phyloP scores from a whole-genome alignment of 2,329 filamentous ascomycete genomes.

The Thielaviopsis ethacetica region DNA sequence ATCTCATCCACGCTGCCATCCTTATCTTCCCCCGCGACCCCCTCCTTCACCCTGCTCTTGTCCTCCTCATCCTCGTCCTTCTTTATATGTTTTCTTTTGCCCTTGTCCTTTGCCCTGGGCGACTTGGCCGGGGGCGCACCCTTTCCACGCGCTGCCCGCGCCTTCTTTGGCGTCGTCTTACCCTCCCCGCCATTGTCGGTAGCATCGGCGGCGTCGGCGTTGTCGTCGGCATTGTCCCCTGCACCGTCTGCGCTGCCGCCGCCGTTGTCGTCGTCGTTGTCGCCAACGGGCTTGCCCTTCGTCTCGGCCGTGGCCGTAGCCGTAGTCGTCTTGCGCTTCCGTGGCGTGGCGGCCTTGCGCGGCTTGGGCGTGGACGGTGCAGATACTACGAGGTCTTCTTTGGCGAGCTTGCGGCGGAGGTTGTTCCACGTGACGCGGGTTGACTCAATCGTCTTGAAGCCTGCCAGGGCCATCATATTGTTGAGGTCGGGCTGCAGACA shows the following conservation, averaged over 20 bases:
- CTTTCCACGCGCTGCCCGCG: too few species aligned
- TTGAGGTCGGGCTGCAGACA: background rate
- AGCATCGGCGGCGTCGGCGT: background rate
- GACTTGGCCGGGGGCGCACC: background rate
- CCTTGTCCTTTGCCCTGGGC: slow-evolving; percentile 4
- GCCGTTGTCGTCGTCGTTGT: background rate
- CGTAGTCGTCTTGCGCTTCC: background rate
- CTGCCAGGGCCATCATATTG: background rate
- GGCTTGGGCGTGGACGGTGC: background rate
- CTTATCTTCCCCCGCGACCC: background rate
- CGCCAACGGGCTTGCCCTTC: background rate
- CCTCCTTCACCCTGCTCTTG: background rate
- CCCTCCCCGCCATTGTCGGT: background rate
- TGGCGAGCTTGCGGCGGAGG: background rate
- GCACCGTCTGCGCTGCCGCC: too few species aligned
- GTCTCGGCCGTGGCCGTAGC: background rate
- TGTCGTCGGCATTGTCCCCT: too few species aligned
- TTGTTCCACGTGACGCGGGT: background rate
- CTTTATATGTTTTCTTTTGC: background rate
- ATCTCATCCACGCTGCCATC: background rate
- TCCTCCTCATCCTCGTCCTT: background rate
- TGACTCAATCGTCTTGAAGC: background rate
- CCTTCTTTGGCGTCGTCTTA: background rate
- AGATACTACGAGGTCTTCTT: background rate
- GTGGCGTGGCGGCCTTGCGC: background rate